Evolutionary conservation across 768 basidiomycete genomes (phyloP), one percentile per base, ranked within the genome.

Genomic region (Mycena galopus): DNA sequence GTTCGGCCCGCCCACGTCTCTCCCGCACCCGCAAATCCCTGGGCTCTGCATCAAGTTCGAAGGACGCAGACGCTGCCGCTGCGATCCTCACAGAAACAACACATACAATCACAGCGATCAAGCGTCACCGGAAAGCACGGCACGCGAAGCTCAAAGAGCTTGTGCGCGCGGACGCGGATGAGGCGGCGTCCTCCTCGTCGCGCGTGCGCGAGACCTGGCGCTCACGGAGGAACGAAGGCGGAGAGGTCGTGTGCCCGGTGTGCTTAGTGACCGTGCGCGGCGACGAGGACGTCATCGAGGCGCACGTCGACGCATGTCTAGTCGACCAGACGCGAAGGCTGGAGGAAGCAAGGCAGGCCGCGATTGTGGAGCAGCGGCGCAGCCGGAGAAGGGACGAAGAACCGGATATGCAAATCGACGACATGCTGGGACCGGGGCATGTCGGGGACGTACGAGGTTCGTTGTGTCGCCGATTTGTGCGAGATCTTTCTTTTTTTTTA

Each of bases 271-370:
- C 79, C 19, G 85, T 94, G 1, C 82, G 81, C 56, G 94, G 94
- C 1, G 94, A 94, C 76, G 84, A 86, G 53, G 94, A 94, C 71
- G 90, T 94, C 11, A 77, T 94, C 3, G 90, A 93, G 75, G 93
- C 93, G 19, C 94, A 96, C 81, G 88, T 96, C n/a, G 93, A 96
- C 76, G 85, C 93, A 9, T 96, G 94, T 78, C 79, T 96, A 51
- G 89, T 89, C 6, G 84, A 93, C 75, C 88, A 90, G 75, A 84
- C 78, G 62, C 82, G 80, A 37, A 79, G 84, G 62, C 59, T 86
- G 42, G 85, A 87, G 72, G 86, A 86, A 62, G 85, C 86, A 55
- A 80, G 85, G 61, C 80, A 82, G 53, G 82, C 82, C 56, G 81
- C 83, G 59, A 80, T 83, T 44, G 77, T n/a, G 80, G 81, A 39